Evolutionary conservation across 2,329 filamentous ascomycete genomes (phyloP), one percentile per base, ranked within the genome.

Genomic region (Thielaviopsis populi): DNA sequence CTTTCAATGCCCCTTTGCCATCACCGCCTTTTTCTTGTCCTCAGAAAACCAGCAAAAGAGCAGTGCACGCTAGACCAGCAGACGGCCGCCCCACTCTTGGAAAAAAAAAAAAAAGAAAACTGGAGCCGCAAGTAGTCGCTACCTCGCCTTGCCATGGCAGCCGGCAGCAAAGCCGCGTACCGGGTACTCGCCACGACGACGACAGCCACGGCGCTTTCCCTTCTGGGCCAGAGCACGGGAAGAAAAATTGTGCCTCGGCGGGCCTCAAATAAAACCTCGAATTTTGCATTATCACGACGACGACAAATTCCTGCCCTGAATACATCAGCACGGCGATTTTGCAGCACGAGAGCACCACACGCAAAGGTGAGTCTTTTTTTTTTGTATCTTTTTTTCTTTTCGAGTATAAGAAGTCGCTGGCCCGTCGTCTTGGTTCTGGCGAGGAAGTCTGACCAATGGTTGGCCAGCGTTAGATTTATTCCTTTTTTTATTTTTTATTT

Each of bases 201-300:
- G 24, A 17, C 50, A 27, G 24, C 50, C 24, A 54, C 50, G 48
- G 48, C 10, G 48, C 48, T 27, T 53, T 53, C 48, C 50, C 50
- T 54, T 54, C 50, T 54, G 27, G 50, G 27, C 24, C 50, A 54
- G 50, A 33, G 50, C 50, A 54, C 50, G 50, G 50, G 13, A 30
- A 54, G 50, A 54, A 54, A 54, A 54, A 54, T 54, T 54, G 17
- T 54, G 50, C 50, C 30, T 15, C 50, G 50, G 50, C 50, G 50
- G 50, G 50, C 50, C 50, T 54, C 50, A 54, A 54, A 54, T 33
- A 30, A 54, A 54, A 33, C 30, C 24, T n/a, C 30, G 22, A n/a
- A 33, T 30, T 54, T 54, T 54, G 24, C 13, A 33, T 19, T 30
- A 15, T 8, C 24, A n/a, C 50, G 50, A 24, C 13, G 10, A 27